Base-by-base conservation (phyloP, 345 rosid genomes). In the Anacardium occidentale region DNA sequence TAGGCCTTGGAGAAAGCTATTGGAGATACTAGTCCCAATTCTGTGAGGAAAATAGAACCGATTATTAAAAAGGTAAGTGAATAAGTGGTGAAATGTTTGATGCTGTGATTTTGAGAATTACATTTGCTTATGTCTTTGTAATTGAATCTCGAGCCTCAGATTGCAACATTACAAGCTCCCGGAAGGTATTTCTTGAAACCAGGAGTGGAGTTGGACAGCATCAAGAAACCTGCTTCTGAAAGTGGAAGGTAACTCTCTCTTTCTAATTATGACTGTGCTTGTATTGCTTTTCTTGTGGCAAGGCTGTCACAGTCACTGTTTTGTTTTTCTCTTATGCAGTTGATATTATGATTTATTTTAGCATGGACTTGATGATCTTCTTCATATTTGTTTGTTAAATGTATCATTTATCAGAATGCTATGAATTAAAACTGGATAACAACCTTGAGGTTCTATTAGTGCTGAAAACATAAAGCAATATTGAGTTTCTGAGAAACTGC, bases 1-100 rank as follows among this genome's bases (percentile, higher is more conserved):
- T 54, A 95, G 99, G 87, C 86, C 74, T 80, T 95, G 79, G 99
- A 92, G 82, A 92, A 89, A 87, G 94, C 91, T 63, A 79, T 84
- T 75, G 94, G 91, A 67, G 89, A 86, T 74, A 60, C 74, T 79
- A 64, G 83, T 78, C 96, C 98, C 56, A 74, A 79, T 69, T 76
- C 87, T 37, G 80, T 78, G 37, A 90, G 77, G 81, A 89, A 85
- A 85, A 86, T 95, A 52, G 95, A 90, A 60, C 90, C 90, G 25
- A 77, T 94, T 70, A 52, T 95, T 70, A 85, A 82, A 83, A 91
- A 78, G 61, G 99, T 92, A 77, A 81, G 89, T 74, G 73, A 58
- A 98, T 92, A 78, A 81, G 89, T 74, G 73, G n/a, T 50, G 47
- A 72, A 74, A 71, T 66, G 64, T 65, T 75, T 69, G 60, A 69